Percentiles rank a stretch among this genome's conserved stretches.
phyloP scores from a whole-genome alignment of 345 rosid genomes.

The Boechera stricta region DNA sequence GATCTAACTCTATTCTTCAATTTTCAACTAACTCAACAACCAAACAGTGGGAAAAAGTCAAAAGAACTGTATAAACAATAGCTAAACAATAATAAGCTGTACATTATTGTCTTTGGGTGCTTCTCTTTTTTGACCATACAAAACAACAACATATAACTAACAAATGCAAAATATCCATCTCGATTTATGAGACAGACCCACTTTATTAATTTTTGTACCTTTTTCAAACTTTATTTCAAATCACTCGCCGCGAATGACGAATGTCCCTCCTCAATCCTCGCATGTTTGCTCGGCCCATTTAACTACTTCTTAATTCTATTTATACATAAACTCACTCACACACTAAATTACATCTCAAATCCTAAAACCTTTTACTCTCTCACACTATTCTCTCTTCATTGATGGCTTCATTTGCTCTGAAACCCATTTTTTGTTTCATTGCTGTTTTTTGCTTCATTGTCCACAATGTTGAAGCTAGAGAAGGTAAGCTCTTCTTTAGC shows the following conservation, averaged over 20 bases:
- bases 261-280: constrained; percentile 63
- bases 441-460: constrained; percentile 36
- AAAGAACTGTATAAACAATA: constrained; percentile 11
- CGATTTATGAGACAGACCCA: constrained; percentile 18
- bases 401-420: constrained; percentile 52
- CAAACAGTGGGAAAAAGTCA: constrained; percentile 24
- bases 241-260: constrained; percentile 42
- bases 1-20: constrained; percentile 12
- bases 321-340: constrained; percentile 37
- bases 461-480: constrained; percentile 55
- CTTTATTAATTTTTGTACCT: constrained; percentile 1
- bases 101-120: constrained; percentile 1
- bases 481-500: constrained; percentile 62
- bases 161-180: constrained; percentile 14
- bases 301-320: constrained; percentile 22
- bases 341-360: constrained; percentile 27
- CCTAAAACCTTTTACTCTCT: constrained; percentile 9
- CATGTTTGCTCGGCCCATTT: constrained; percentile 47
- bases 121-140: constrained; percentile 22
- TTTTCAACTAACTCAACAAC: constrained; percentile 47
- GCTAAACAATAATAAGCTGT: not conserved
- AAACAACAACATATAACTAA: not conserved
- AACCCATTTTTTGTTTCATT: constrained; percentile 35
- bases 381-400: not conserved
- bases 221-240: constrained; percentile 1